These are phyloP conservation scores for Isabelozyma gotoi DNA, from an alignment of 805 yeast species.

Conservation along the genomic window DNA sequence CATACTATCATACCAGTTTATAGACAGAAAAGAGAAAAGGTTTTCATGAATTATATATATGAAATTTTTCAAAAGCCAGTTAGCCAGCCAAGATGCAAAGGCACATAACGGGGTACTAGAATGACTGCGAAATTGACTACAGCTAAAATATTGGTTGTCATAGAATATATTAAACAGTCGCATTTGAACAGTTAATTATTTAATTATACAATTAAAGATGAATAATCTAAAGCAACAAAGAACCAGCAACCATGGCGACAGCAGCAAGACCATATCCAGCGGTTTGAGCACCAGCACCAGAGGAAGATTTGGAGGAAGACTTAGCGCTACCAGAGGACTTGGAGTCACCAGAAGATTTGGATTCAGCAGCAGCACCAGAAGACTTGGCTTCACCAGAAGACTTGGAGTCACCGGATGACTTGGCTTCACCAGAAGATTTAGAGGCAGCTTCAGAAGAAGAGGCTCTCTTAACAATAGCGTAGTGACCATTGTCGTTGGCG, in stretches of 20 bases:
- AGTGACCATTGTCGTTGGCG: neutral
- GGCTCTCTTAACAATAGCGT: conserved; percentile 6
- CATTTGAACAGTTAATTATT: neutral
- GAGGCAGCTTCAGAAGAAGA: neutral
- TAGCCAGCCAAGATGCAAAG: too few relatives aligned
- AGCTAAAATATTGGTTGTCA: too few relatives aligned
- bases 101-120: too few relatives aligned
- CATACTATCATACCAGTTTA: too few relatives aligned
- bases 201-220: neutral
- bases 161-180: too few relatives aligned
- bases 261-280: conserved; percentile 14
- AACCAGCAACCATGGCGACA: conserved; percentile 17
- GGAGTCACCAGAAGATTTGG: conserved; percentile 6
- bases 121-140: too few relatives aligned
- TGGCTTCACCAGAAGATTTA: conserved; percentile 3
- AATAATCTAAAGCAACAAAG: conserved; percentile 15
- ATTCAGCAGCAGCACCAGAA: neutral
- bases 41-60: too few relatives aligned
- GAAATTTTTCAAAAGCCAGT: too few relatives aligned
- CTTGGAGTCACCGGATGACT: conserved; percentile 4
- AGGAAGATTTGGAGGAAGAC: conserved; percentile 3
- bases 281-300: conserved; percentile 6
- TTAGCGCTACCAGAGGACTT: conserved; percentile 1
- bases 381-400: conserved; percentile 1
- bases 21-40: too few relatives aligned